These are phyloP conservation scores for Lecanicillium sp. DNA, from an alignment of 2,329 filamentous ascomycete genomes.

Conservation along the genomic window DNA sequence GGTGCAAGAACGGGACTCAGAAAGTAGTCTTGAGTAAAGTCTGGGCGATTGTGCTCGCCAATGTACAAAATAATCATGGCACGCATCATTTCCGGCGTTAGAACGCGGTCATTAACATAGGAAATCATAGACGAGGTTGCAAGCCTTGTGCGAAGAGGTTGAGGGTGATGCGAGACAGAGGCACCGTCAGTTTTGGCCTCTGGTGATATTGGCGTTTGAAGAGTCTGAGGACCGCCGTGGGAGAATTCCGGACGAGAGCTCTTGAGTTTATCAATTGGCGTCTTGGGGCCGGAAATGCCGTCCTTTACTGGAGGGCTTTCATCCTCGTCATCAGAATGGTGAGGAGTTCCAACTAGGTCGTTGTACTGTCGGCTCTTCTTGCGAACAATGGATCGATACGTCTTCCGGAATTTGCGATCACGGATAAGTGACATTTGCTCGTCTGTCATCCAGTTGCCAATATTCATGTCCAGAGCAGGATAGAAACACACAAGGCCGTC, in stretches of 20 bases:
- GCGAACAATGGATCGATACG: constrained; percentile 68
- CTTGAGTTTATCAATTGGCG: constrained; percentile 10
- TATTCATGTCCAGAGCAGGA: constrained; percentile 90
- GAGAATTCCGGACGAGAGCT: constrained; percentile 41
- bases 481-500: constrained; percentile 82
- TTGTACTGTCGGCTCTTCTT: constrained; percentile 87
- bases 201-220: constrained; percentile 15
- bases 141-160: constrained; percentile 70
- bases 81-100: constrained; percentile 97
- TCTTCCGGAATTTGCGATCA: constrained; percentile 68
- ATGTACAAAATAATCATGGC: constrained; percentile 99
- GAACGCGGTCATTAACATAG: constrained; percentile 91
- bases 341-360: constrained; percentile 73
- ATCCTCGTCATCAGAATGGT: constrained; percentile 68
- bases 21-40: constrained; percentile 86
- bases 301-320: constrained; percentile 30
- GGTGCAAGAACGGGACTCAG: constrained; percentile 86
- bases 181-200: constrained; percentile 12
- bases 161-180: constrained; percentile 40
- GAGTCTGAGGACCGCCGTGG: constrained; percentile 31
- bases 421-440: constrained; percentile 94
- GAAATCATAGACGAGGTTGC: constrained; percentile 97
- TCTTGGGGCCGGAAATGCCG: constrained; percentile 10
- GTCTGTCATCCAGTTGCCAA: constrained; percentile 98
- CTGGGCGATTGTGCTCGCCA: constrained; percentile 83